A percentile compares a stretch with the other conserved stretches of the same genome.
Evolutionary conservation across 805 yeast genomes (phyloP).

Genomic region (Priceomyces carsonii): DNA sequence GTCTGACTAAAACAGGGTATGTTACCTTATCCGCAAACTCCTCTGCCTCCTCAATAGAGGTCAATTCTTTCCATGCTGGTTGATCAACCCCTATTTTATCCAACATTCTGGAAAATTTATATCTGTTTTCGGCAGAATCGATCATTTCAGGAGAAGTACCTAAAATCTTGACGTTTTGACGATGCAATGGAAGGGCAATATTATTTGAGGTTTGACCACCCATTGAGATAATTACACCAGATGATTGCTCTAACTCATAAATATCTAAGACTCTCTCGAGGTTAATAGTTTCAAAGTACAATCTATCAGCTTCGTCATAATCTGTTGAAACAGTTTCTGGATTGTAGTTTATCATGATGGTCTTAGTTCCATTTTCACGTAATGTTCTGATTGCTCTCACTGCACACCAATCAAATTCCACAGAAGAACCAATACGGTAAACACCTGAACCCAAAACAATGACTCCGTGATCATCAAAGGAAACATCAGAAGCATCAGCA

Average conservation of each 20-base stretch:
- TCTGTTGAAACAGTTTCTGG: constrained; percentile 99
- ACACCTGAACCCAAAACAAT: constrained; percentile 99
- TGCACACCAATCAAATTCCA: constrained; percentile 99
- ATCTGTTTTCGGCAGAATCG: constrained; percentile 97
- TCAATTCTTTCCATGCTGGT: constrained; percentile 98
- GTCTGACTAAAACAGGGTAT: constrained; percentile 96
- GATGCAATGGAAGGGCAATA: constrained; percentile 87
- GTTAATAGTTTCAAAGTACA: constrained; percentile 93
- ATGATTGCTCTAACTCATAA: constrained; percentile 85
- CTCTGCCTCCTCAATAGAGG: constrained; percentile 91
- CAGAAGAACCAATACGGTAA: constrained; percentile 97
- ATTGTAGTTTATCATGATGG: constrained; percentile 96
- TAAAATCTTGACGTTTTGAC: constrained; percentile 91
- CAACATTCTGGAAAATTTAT: constrained; percentile 95
- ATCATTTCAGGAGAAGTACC: constrained; percentile 99
- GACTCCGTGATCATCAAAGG: constrained; percentile 89
- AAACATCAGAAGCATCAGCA: constrained; percentile 83
- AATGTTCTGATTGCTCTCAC: constrained; percentile 94
- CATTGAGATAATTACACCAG: constrained; percentile 94
- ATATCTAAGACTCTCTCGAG: constrained; percentile 93
- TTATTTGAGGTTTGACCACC: constrained; percentile 99
- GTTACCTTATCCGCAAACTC: constrained; percentile 86
- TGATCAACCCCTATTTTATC: constrained; percentile 97
- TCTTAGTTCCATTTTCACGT: constrained; percentile 81
- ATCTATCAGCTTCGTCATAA: constrained; percentile 96